Evolutionary conservation across 148 eudicot genomes (phyloP).

Genomic region (Persicaria tinctoria): DNA sequence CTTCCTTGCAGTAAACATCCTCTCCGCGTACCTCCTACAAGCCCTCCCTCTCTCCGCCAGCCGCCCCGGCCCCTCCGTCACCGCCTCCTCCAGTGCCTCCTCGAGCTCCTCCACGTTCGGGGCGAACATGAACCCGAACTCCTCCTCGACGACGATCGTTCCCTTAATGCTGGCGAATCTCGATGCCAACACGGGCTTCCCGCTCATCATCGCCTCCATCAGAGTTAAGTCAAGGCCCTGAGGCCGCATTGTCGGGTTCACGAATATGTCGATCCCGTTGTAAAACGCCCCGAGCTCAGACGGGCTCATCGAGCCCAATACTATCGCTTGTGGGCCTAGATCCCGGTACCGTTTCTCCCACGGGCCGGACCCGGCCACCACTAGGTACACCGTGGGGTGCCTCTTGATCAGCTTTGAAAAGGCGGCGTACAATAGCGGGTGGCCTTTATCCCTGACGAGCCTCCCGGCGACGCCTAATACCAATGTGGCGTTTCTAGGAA

Average conservation of each 20-base stretch:
- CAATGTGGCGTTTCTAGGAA: conserved; percentile 54
- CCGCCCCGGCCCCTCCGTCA: conserved; percentile 48
- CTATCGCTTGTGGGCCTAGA: conserved; percentile 56
- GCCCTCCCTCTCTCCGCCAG: conserved; percentile 53
- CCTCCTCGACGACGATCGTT: conserved; percentile 65
- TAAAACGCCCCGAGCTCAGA: conserved; percentile 51
- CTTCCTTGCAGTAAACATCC: conserved; percentile 67
- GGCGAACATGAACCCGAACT: conserved; percentile 75
- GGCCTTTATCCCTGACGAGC: conserved; percentile 76
- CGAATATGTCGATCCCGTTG: conserved; percentile 67
- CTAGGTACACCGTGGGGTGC: conserved; percentile 41
- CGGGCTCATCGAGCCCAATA: conserved; percentile 78
- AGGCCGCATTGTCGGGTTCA: conserved; percentile 74
- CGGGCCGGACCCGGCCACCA: conserved; percentile 81
- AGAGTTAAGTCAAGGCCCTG: conserved; percentile 78
- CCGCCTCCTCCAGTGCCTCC: conserved; percentile 56
- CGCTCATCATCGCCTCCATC: conserved; percentile 85
- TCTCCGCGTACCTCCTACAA: conserved; percentile 40
- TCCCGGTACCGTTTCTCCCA: conserved; percentile 71
- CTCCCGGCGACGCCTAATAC: conserved; percentile 76
- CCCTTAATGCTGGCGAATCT: conserved; percentile 80
- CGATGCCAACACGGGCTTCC: conserved; percentile 80
- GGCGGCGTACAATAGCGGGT: conserved; percentile 48
- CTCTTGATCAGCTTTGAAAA: conserved; percentile 39
- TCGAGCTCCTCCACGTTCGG: conserved; percentile 60